Evolutionary conservation across 768 basidiomycete genomes (phyloP).

Genomic region (Xanthoconium stramineum): DNA sequence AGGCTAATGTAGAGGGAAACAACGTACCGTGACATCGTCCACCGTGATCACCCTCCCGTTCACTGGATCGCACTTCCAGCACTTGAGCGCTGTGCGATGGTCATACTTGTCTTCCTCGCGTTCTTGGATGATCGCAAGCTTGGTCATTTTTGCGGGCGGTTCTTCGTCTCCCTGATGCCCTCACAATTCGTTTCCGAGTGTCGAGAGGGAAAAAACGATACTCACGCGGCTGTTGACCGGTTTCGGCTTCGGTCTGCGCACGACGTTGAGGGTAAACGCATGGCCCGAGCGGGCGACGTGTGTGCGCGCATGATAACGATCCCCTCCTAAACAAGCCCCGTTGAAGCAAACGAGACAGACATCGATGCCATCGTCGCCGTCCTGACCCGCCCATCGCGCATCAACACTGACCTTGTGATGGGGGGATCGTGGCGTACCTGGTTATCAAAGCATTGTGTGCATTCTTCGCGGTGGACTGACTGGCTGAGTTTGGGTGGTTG

Average conservation of each 20-base stretch:
- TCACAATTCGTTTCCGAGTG: not conserved
- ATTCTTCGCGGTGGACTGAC: constrained; percentile 86
- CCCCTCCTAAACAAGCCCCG: constrained; percentile 70
- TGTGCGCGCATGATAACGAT: constrained; percentile 67
- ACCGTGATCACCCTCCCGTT: constrained; percentile 45
- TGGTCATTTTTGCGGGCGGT: constrained; percentile 86
- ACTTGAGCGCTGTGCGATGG: constrained; percentile 58
- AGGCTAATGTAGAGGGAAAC: not conserved
- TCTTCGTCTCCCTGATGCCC: constrained; percentile 59
- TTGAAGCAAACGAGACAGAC: constrained; percentile 95
- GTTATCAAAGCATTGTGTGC: constrained; percentile 94
- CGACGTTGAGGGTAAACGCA: constrained; percentile 73
- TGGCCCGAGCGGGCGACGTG: constrained; percentile 78
- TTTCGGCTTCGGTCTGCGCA: constrained; percentile 60
- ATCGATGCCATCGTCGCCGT: constrained; percentile 71
- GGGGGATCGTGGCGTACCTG: constrained; percentile 50
- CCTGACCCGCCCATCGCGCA: constrained; percentile 40
- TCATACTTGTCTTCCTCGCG: constrained; percentile 89
- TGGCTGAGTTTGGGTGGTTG: constrained; percentile 62
- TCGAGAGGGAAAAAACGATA: constrained; percentile 7
- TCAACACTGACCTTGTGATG: constrained; percentile 1
- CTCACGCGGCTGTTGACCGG: constrained; percentile 57
- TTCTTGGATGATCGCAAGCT: constrained; percentile 84
- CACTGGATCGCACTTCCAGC: constrained; percentile 67
- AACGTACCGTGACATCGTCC: constrained; percentile 34